Evolutionary conservation across 495 filamentous ascomycete species (phyloP).

Genomic region (Aspergillus biplanus): DNA sequence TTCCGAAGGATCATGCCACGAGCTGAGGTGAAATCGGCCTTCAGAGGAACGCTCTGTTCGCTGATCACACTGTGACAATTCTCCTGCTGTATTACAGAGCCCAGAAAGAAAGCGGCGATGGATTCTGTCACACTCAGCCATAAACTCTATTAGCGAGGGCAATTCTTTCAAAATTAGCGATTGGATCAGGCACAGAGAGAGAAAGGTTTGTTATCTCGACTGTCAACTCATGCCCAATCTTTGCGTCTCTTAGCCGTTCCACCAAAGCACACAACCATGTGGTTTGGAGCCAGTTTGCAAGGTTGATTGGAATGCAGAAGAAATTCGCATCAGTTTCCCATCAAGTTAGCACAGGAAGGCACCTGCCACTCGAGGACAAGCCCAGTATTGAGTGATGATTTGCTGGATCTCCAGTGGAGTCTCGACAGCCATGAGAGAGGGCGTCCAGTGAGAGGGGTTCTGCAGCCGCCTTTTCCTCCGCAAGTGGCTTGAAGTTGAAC

Average conservation of each 20-base stretch:
- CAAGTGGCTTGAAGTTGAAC: slow-evolving; percentile 12
- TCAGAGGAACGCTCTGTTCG: slow-evolving; percentile 5
- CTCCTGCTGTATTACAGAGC: slow-evolving; percentile 12
- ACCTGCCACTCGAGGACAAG: background rate
- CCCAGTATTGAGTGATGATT: slow-evolving; percentile 20
- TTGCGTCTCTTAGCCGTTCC: slow-evolving; percentile 21
- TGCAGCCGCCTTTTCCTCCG: slow-evolving; percentile 45
- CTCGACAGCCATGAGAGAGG: background rate
- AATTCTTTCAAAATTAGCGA: slow-evolving; percentile 9
- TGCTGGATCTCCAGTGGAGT: slow-evolving; percentile 21
- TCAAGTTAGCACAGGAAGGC: background rate
- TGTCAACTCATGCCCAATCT: slow-evolving; percentile 10
- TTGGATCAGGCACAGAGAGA: slow-evolving; percentile 4
- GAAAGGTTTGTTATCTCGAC: slow-evolving; percentile 12
- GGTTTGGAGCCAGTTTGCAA: slow-evolving; percentile 5
- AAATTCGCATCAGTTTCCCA: slow-evolving; percentile 7
- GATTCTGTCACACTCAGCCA: slow-evolving; percentile 26
- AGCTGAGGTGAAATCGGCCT: background rate
- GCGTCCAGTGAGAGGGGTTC: slow-evolving; percentile 34
- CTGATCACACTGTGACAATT: slow-evolving; percentile 6
- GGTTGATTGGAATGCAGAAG: slow-evolving; percentile 20
- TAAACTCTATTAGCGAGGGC: slow-evolving; percentile 7
- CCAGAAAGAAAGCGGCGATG: background rate
- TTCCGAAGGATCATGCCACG: background rate
- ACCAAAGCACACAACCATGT: slow-evolving; percentile 20